Evolutionary conservation across 1,284 basidiomycete species (phyloP).

Genomic region (Microstroma glucosiphilum): DNA sequence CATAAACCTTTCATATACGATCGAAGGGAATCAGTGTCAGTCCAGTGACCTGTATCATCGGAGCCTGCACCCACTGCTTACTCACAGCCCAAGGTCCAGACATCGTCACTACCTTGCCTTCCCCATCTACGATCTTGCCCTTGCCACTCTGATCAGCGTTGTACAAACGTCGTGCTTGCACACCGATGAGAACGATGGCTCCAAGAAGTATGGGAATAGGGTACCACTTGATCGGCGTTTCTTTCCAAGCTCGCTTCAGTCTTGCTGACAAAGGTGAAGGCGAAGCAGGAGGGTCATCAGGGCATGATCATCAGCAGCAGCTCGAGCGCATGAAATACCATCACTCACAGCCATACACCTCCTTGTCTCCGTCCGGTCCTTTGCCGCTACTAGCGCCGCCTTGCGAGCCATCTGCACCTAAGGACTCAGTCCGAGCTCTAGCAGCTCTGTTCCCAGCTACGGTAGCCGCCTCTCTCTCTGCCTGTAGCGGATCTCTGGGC

Average conservation of each 20-base stretch:
- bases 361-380: background rate
- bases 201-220: slow-evolving; percentile 80
- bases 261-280: slow-evolving; percentile 50
- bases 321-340: slow-evolving; percentile 12
- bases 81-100: slow-evolving; percentile 91
- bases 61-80: slow-evolving; percentile 15
- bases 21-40: background rate
- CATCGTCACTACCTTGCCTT: slow-evolving; percentile 59
- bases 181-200: slow-evolving; percentile 41
- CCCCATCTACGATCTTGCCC: slow-evolving; percentile 60
- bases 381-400: slow-evolving; percentile 9
- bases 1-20: slow-evolving; percentile 67
- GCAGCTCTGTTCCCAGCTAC: slow-evolving; percentile 39
- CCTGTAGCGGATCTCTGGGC: slow-evolving; percentile 26
- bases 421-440: slow-evolving; percentile 7
- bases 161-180: slow-evolving; percentile 66
- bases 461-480: slow-evolving; percentile 38
- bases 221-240: slow-evolving; percentile 90
- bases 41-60: background rate
- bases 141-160: slow-evolving; percentile 42
- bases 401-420: background rate
- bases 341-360: slow-evolving; percentile 12
- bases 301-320: background rate
- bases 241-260: slow-evolving; percentile 68
- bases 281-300: background rate